Base-by-base conservation (phyloP, 139 green algal genomes). In the Coelastrella sp. region DNA sequence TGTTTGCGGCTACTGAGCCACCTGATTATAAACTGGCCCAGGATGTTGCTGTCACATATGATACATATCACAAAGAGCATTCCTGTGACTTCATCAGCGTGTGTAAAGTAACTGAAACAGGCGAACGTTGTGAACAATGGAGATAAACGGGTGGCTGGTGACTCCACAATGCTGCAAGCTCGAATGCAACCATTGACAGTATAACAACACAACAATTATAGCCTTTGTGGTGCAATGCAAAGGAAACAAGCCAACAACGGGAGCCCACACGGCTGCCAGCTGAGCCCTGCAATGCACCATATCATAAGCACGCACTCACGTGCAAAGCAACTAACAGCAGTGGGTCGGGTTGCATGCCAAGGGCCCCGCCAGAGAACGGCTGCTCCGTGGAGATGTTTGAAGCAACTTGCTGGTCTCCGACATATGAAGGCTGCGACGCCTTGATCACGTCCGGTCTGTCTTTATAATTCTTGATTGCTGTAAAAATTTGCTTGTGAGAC, bases 301-400 rank as follows among this genome's bases (percentile, higher is more conserved):
- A 32, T 7, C 10, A 11, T 7, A 73, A 22, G 19, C 7, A n/a
- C 11, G 32, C 10, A 60, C 82, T 87, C 57, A 87, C 82, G 19
- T 87, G 82, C 13, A 79, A 20, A 16, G 82, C 82, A 13, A 87
- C 82, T 13, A 87, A 13, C 11, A 87, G 22, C 8, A 87, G 54
- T 5, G 82, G 82, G 32, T 87, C 82, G 14, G 64, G 82, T 13
- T 87, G 47, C 65, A 61, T 87, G 32, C 32, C 60, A 8, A 64
- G 4, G 22, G 32, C 47, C n/a, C 56, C 79, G 6, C 8, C 57
- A n/a, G 22, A 17, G 17, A 76, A 47, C 17, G 68, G 68, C 68
- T 76, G 68, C 68, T 76, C 68, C 14, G 4, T 8, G 22, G 68
- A 6, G 17, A 22, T 23, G 68, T 17, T 22, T 76, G 68, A 32